These are phyloP conservation scores for Tulasnella sp. DNA, from an alignment of 768 basidiomycete species.

Conservation along the genomic window DNA sequence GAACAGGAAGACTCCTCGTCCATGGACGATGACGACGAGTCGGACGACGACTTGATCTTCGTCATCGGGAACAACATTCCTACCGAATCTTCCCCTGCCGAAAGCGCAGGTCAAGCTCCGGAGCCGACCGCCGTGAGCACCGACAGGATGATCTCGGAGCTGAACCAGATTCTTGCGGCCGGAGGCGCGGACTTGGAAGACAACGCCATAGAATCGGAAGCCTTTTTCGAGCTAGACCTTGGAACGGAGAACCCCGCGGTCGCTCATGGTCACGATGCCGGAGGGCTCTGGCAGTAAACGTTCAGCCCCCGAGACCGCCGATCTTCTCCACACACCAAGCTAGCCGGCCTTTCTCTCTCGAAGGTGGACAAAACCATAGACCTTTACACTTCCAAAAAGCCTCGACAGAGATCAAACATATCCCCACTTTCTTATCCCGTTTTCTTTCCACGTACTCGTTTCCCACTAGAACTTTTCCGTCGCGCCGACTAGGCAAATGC, in stretches of 20 bases:
- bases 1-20: conserved; percentile 42
- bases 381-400: neutral
- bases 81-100: neutral
- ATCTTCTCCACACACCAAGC: neutral
- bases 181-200: conserved; percentile 18
- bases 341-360: neutral
- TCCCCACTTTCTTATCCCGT: too few species aligned
- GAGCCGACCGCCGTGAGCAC: conserved; percentile 19
- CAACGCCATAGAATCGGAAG: conserved; percentile 42
- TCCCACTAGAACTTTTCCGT: neutral
- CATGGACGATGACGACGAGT: conserved; percentile 47
- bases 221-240: conserved; percentile 36
- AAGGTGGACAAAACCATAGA: neutral
- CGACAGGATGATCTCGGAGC: conserved; percentile 9
- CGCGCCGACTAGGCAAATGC: neutral
- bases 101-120: neutral
- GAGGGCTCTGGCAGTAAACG: conserved; percentile 32
- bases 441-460: neutral
- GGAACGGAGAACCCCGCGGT: conserved; percentile 41
- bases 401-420: neutral
- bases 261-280: conserved; percentile 30
- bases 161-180: conserved; percentile 1
- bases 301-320: neutral
- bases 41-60: conserved; percentile 30
- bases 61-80: neutral